Base-by-base conservation (phyloP, 257 asterid genomes). In the Gentiana macrophylla region DNA sequence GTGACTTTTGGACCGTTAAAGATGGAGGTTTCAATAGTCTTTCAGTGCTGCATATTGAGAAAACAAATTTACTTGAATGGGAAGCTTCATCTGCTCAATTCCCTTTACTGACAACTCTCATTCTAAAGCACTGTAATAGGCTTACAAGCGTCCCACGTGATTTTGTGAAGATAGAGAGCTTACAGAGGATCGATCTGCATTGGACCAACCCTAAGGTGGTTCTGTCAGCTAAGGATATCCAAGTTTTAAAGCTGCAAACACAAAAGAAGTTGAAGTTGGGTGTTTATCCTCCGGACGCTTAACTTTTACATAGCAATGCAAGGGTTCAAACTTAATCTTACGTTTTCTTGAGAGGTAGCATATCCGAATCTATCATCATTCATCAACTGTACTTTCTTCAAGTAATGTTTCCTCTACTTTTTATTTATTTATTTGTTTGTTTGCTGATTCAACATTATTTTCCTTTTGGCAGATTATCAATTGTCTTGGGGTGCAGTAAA, bases 201-300 rank as follows among this genome's bases (percentile, higher is more conserved):
- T 24, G 12, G 43, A 15, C 12, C 37, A 57, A 43, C 4, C 1
- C 1, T 3, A 7, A 3, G 9, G 48, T 32, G 47, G 59, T 44
- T 37, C 0, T 3, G 1, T 55, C 59, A 3, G 59, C 59, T 11
- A 37, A 32, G 6, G n/a, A 37, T 12, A 11, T 55, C 15, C 45
- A 55, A 12, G 9, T 12, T 4, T 2, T 3, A 15, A 55, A 55
- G 4, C 44, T 12, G 2, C 2, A 37, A 37, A 35, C 0, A 4
- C 10, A 55, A 10, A 6, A 34, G 10, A 61, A 41, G 5, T 37
- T 66, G 32, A 54, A 52, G 38, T 57, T 66, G 50, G 24, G 43
- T 4, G 35, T 66, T 41, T 66, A 53, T 53, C 71, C 71, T 59
- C 71, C 66, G 7, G 61, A 59, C 46, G 41, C 35, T 11, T 66